Evolutionary conservation across 2,329 filamentous ascomycete genomes (phyloP), one percentile per base, ranked within the genome.

Genomic region (Dichotomopilus funicola): DNA sequence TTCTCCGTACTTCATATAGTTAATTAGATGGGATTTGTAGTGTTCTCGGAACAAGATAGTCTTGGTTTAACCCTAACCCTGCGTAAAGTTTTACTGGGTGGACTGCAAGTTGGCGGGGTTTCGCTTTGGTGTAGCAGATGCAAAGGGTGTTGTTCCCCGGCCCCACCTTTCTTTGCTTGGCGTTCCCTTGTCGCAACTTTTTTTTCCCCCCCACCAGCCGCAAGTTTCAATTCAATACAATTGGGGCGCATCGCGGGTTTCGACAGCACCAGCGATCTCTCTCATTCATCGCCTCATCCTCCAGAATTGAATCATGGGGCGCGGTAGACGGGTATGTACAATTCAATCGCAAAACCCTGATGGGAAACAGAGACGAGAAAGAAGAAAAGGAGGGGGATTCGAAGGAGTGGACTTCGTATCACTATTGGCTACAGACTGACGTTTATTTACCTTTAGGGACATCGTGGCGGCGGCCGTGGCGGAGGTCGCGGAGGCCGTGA

Each of bases 381-480:
- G 37, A 12, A 40, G 12, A 40, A 12, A 12, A 40, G 37, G 12
- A 40, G 9, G 37, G 37, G 12, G 37, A 12, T 40, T 40, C 8
- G 37, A 40, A 40, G 37, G 37, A 12, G 10, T 42, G 12, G 12
- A 42, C 10, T 42, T 42, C 8, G 37, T 38, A 38, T 38, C 37
- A 12, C 12, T 38, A 8, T 9, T 31, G 31, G 33, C 40, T 38
- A 27, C 13, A 7, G 34, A 51, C 53, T 55, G 43, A 56, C 53
- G 19, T 10, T n/a, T 9, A 40, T 31, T 47, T 13, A n/a, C 13
- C 11, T 12, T 11, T 53, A 67, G 66, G 62, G 61, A 59, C 64
- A 67, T 34, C 60, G 65, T 51, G 57, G 61, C 51, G 61, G 74
- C 62, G 66, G 63, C 35, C 64, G 71, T 41, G 68, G 67, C 10